These are phyloP conservation scores for Ampelomyces quisqualis DNA, from an alignment of 2,329 filamentous ascomycete genomes.

Conservation along the genomic window DNA sequence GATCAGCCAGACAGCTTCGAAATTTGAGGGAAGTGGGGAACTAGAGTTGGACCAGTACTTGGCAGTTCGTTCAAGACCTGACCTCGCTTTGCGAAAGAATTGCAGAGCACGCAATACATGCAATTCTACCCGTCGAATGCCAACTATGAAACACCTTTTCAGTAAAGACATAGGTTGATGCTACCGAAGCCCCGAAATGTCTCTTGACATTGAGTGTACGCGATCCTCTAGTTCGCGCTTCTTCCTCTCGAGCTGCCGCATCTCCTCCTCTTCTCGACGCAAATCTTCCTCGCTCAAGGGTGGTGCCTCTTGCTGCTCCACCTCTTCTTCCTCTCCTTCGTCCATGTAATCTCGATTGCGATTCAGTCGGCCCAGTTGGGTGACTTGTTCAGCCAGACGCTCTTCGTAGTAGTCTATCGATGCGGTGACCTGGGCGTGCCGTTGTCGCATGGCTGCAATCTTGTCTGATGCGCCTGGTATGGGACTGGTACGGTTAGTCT, in stretches of 20 bases:
- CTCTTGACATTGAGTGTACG: slow-evolving; percentile 67
- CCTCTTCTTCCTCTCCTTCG: slow-evolving; percentile 52
- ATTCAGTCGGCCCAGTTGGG: slow-evolving; percentile 73
- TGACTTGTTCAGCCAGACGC: slow-evolving; percentile 73
- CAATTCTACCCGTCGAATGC: too few species aligned
- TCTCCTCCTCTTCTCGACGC: slow-evolving; percentile 67
- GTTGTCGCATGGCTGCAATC: slow-evolving; percentile 69
- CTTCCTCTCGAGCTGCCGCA: slow-evolving; percentile 62
- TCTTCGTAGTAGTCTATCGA: slow-evolving; percentile 80
- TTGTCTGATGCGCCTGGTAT: slow-evolving; percentile 75
- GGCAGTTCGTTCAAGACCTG: too few species aligned
- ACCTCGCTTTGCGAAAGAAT: too few species aligned
- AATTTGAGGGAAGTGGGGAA: too few species aligned
- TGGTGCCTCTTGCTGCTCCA: slow-evolving; percentile 44
- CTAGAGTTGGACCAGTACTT: too few species aligned
- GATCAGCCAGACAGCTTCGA: too few species aligned
- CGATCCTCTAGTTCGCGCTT: slow-evolving; percentile 63
- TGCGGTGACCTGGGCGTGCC: slow-evolving; percentile 68
- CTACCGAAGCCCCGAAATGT: slow-evolving; percentile 60
- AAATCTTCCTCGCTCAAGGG: slow-evolving; percentile 69
- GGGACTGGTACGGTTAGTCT: slow-evolving; percentile 52
- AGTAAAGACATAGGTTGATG: too few species aligned
- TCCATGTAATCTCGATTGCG: slow-evolving; percentile 58
- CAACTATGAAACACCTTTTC: too few species aligned
- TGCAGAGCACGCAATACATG: too few species aligned